Evolutionary conservation across 2,329 filamentous ascomycete species (phyloP).

Genomic region (Paraconiothyrium sp.): DNA sequence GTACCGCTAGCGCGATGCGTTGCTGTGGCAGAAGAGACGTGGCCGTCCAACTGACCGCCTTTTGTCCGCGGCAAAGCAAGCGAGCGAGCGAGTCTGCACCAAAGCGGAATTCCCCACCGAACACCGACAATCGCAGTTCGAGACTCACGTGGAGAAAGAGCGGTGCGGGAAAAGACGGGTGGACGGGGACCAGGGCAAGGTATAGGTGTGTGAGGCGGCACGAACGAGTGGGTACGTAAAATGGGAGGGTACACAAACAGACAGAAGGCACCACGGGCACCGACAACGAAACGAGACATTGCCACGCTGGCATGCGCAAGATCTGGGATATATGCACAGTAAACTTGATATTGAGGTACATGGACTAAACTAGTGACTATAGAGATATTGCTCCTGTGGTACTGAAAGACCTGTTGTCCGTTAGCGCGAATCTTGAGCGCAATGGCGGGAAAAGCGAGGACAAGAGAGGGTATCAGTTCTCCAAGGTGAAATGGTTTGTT

Average conservation of each 20-base stretch:
- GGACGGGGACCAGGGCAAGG: neutral
- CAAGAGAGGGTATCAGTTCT: constrained; percentile 63
- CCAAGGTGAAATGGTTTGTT: constrained; percentile 70
- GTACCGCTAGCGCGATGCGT: neutral
- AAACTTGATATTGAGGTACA: constrained; percentile 5
- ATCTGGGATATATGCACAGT: constrained; percentile 9
- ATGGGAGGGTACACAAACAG: neutral
- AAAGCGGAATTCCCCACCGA: constrained; percentile 10
- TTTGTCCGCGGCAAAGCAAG: constrained; percentile 1
- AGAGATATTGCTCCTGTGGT: constrained; percentile 2
- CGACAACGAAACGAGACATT: neutral
- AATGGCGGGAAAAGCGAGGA: neutral
- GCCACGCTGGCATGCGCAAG: constrained; percentile 20
- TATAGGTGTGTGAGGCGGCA: too few relatives aligned
- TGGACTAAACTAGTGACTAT: constrained; percentile 16
- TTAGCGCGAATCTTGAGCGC: constrained; percentile 3
- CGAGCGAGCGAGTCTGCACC: constrained; percentile 1
- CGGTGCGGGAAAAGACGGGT: neutral
- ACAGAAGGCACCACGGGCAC: constrained; percentile 6
- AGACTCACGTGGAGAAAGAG: neutral
- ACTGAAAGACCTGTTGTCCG: constrained; percentile 12
- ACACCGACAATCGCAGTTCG: constrained; percentile 14
- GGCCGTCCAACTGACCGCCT: constrained; percentile 8
- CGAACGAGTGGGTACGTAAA: too few relatives aligned
- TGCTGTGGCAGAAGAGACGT: constrained; percentile 3